phyloP scores from a whole-genome alignment of 768 basidiomycete species.

The Naganishia kalamii region DNA sequence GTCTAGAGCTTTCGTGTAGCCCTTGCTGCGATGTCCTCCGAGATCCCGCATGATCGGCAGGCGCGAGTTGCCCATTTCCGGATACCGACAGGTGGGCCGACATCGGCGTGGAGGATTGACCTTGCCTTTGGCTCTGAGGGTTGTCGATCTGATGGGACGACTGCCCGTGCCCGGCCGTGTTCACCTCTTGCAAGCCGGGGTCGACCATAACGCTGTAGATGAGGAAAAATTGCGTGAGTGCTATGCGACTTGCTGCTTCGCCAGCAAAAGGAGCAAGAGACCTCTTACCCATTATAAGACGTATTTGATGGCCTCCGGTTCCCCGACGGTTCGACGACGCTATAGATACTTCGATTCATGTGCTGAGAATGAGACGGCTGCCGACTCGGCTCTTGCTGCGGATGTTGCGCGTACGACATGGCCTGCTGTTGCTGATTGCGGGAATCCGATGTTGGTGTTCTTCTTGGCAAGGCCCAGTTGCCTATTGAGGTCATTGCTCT shows the following conservation, averaged over 20 bases:
- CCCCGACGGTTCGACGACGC: neutral
- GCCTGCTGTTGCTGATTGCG: conserved; percentile 2
- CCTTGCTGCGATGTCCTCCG: neutral
- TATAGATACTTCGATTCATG: neutral
- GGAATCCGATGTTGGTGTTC: neutral
- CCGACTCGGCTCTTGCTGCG: neutral
- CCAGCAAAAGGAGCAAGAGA: neutral
- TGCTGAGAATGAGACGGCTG: neutral
- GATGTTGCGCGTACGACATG: neutral
- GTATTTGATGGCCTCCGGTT: neutral
- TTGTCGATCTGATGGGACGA: neutral
- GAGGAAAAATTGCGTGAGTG: neutral
- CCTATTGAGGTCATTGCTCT: neutral
- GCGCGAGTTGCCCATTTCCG: neutral
- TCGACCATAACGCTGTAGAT: neutral
- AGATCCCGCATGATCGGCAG: neutral
- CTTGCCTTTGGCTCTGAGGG: neutral
- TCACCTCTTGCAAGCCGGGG: neutral
- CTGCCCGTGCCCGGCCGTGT: neutral
- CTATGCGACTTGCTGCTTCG: neutral
- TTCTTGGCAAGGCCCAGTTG: neutral
- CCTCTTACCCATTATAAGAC: neutral
- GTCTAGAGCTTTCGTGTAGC: neutral
- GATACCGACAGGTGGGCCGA: neutral
- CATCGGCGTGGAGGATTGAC: neutral